These are phyloP conservation scores for Aspergillus texensis DNA, from an alignment of 2,329 filamentous ascomycete genomes.

Conservation along the genomic window DNA sequence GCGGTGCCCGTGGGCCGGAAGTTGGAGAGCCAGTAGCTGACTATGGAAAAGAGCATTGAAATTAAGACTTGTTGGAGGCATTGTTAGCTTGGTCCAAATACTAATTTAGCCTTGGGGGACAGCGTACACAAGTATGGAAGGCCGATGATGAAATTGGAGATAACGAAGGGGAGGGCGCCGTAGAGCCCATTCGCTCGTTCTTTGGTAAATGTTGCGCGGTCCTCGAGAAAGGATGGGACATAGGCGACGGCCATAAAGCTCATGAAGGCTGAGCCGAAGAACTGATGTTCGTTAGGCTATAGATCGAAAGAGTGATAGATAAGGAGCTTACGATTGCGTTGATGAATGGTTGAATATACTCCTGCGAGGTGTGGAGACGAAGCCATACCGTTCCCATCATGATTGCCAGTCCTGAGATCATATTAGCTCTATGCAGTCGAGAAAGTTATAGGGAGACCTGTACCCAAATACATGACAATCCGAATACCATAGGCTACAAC, in stretches of 20 bases:
- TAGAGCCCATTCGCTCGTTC: conserved; percentile 83
- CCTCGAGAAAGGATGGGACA: conserved; percentile 80
- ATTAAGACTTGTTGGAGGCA: conserved; percentile 61
- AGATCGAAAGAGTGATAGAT: neutral
- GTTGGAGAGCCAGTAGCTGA: conserved; percentile 79
- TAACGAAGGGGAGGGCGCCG: conserved; percentile 69
- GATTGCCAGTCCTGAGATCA: conserved; percentile 63
- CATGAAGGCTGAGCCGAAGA: conserved; percentile 75
- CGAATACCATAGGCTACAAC: conserved; percentile 82
- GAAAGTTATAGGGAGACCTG: conserved; percentile 8
- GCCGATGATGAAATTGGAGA: conserved; percentile 81
- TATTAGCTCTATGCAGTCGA: neutral
- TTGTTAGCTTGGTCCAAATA: neutral
- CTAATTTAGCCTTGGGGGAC: conserved; percentile 6
- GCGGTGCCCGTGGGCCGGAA: conserved; percentile 66
- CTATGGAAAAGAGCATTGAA: conserved; percentile 70
- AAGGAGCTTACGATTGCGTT: conserved; percentile 67
- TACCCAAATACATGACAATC: conserved; percentile 76
- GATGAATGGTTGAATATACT: conserved; percentile 76
- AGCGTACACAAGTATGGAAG: conserved; percentile 71
- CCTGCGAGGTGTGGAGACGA: conserved; percentile 67
- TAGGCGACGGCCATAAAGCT: conserved; percentile 84
- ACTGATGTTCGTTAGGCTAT: conserved; percentile 36
- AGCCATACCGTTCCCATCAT: conserved; percentile 91
- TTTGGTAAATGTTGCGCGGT: conserved; percentile 71